These are phyloP conservation scores for Chlamydomonas reinhardtii DNA, from an alignment of 163 green algal species.

Conservation along the genomic window DNA sequence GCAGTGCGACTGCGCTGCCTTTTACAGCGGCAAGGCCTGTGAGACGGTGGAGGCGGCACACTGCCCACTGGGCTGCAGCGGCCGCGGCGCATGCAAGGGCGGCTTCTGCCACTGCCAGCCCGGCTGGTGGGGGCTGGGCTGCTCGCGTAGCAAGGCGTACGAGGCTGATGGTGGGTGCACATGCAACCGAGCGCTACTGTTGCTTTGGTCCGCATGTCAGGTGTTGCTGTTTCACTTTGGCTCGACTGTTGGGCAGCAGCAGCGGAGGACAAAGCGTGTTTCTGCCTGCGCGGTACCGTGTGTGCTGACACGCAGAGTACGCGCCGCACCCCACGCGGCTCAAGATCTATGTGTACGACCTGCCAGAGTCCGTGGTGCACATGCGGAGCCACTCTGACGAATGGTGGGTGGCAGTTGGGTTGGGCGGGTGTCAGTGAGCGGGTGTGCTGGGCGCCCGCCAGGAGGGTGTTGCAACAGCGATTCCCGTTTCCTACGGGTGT, in stretches of 20 bases:
- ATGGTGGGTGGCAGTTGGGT: background rate
- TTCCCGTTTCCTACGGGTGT: too few relatives aligned
- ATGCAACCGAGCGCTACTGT: too few relatives aligned
- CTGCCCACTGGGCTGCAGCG: constrained; percentile 9
- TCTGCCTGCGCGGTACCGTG: too few relatives aligned
- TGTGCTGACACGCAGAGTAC: background rate
- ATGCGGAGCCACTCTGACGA: background rate
- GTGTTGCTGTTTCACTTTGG: too few relatives aligned
- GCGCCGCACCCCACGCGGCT: constrained; percentile 27
- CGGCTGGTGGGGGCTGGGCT: constrained; percentile 39
- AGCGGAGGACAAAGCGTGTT: too few relatives aligned
- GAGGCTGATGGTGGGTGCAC: background rate
- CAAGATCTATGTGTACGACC: constrained; percentile 47
- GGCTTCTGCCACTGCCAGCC: constrained; percentile 53
- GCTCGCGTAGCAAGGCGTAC: constrained; percentile 35
- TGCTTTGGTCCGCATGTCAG: too few relatives aligned
- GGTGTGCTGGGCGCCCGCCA: too few relatives aligned
- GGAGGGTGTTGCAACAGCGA: too few relatives aligned
- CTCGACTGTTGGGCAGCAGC: too few relatives aligned
- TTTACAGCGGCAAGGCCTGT: background rate
- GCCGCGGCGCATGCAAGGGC: constrained; percentile 23
- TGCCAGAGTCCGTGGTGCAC: constrained; percentile 18
- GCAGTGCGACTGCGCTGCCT: background rate
- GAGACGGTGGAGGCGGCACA: background rate
- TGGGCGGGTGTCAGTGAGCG: too few relatives aligned